Percentiles rank a stretch among this genome's conserved stretches.
Evolutionary conservation across 352 stramenopile genomes (phyloP).

Genomic region (Globisporangium okanoganense): DNA sequence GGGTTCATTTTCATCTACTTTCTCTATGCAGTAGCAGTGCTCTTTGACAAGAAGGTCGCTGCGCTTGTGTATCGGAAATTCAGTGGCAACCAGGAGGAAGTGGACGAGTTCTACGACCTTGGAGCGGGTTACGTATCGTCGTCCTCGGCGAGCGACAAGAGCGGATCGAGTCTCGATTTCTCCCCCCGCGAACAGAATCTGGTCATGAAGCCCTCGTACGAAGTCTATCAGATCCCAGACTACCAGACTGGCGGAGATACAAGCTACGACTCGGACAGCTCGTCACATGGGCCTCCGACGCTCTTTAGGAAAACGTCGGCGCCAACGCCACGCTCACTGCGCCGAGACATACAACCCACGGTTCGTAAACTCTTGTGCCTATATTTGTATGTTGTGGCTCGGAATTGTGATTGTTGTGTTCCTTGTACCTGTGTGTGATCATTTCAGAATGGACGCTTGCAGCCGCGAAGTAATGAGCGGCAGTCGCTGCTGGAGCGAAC

Average conservation of each 20-base stretch:
- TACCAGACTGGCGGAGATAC: constrained; percentile 12
- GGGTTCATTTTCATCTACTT: constrained; percentile 75
- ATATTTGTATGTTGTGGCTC: neutral
- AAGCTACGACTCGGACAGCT: constrained; percentile 49
- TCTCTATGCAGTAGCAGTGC: constrained; percentile 51
- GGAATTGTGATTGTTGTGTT: neutral
- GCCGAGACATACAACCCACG: neutral
- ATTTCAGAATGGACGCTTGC: neutral
- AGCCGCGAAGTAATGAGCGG: constrained; percentile 24
- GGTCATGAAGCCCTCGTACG: constrained; percentile 24
- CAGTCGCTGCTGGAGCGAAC: constrained; percentile 58
- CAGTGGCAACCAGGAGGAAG: constrained; percentile 24
- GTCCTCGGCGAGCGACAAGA: constrained; percentile 23
- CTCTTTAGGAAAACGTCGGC: constrained; percentile 55
- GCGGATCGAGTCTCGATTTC: constrained; percentile 18
- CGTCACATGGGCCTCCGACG: constrained; percentile 28
- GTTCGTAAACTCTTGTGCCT: neutral
- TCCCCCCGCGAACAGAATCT: neutral
- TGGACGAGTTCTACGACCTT: constrained; percentile 29
- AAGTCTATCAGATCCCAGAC: constrained; percentile 29
- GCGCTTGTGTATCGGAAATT: constrained; percentile 13
- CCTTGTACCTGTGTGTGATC: neutral
- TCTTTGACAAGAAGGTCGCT: constrained; percentile 54
- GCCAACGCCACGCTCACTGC: constrained; percentile 46
- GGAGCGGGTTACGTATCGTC: constrained; percentile 1